Conservation (phyloP, 1,284 basidiomycete species). For the Boletus mariae region DNA sequence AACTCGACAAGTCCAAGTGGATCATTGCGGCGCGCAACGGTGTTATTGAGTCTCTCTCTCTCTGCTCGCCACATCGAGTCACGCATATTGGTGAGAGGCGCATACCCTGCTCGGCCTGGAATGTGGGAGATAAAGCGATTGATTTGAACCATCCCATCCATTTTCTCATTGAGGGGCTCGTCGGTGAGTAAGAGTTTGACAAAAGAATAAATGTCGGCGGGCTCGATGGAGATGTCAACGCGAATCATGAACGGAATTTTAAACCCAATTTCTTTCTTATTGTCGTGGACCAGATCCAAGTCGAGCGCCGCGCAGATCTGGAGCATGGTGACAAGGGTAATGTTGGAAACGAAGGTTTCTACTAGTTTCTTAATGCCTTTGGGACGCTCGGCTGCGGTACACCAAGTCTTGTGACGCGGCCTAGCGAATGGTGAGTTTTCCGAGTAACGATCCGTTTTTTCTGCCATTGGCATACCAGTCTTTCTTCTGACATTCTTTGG, state of each 20-base stretch:
- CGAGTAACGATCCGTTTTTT: too few relatives aligned
- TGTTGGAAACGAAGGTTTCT: slow-evolving; percentile 18
- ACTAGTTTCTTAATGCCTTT: slow-evolving; percentile 22
- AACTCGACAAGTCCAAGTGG: slow-evolving; percentile 21
- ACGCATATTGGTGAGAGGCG: slow-evolving; percentile 12
- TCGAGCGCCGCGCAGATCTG: slow-evolving; percentile 20
- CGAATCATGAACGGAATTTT: slow-evolving; percentile 22
- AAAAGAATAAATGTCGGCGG: slow-evolving; percentile 14
- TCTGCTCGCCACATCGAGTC: slow-evolving; percentile 11
- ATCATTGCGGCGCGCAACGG: background rate
- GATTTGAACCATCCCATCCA: slow-evolving; percentile 28
- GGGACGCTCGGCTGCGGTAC: slow-evolving; percentile 19
- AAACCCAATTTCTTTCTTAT: slow-evolving; percentile 14
- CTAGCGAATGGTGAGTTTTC: slow-evolving; percentile 6
- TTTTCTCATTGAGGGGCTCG: slow-evolving; percentile 3
- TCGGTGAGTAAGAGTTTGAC: slow-evolving; percentile 16
- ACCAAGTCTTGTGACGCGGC: slow-evolving; percentile 22
- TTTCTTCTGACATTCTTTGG: slow-evolving; percentile 21
- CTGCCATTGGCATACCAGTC: slow-evolving; percentile 11
- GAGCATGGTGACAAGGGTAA: slow-evolving; percentile 13
- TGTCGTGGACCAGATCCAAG: slow-evolving; percentile 14
- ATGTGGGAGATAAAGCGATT: slow-evolving; percentile 18
- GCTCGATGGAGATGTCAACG: slow-evolving; percentile 24
- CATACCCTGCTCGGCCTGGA: slow-evolving; percentile 8
- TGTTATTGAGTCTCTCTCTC: slow-evolving; percentile 1